Base-by-base conservation (phyloP, 345 rosid genomes). In the Euclidium syriacum region DNA sequence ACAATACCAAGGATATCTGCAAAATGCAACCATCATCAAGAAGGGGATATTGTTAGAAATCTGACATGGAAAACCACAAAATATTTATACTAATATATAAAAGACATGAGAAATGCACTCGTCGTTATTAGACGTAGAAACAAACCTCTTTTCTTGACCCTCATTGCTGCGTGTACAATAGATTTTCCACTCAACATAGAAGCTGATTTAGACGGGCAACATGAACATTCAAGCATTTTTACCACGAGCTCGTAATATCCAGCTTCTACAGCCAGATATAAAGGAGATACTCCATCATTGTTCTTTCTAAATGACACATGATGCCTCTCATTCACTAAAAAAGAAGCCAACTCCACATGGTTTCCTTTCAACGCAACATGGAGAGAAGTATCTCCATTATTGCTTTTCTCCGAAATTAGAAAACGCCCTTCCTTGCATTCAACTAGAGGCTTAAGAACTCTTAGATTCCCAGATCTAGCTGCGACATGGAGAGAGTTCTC, bases 251-350 rank as follows among this genome's bases (percentile, higher is more conserved):
- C 2, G 10, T 1, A 10, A 6, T 61, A n/a, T 35, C 66, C 66
- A 61, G 66, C 52, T 61, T 61, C 44, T n/a, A 48, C 43, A 34
- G 66, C 55, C 3, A 61, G 8, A 33, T 61, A 61, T 3, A 61
- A 33, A 1, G 66, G 66, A 15, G 66, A 19, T 32, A n/a, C 55
- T 24, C 17, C 32, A 35, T 46, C 44, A n/a, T 6, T 9, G 22
- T 48, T 61, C 55, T 2, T 4, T 20, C 19, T 10, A 35, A 61
- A 47, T 1, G 66, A 32, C 4, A 44, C 12, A 30, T 61, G 10
- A 46, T 20, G 66, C 23, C n/a, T 48, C 34, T 23, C 43, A 14
- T 3, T 5, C 2, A 57, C 7, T 10, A 58, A 38, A 4, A 12
- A 25, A 0, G 8, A 30, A 26, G 51, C 50, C 26, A 58, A 24